Conservation (phyloP, 768 basidiomycete species). For the Auriscalpium vulgare region DNA sequence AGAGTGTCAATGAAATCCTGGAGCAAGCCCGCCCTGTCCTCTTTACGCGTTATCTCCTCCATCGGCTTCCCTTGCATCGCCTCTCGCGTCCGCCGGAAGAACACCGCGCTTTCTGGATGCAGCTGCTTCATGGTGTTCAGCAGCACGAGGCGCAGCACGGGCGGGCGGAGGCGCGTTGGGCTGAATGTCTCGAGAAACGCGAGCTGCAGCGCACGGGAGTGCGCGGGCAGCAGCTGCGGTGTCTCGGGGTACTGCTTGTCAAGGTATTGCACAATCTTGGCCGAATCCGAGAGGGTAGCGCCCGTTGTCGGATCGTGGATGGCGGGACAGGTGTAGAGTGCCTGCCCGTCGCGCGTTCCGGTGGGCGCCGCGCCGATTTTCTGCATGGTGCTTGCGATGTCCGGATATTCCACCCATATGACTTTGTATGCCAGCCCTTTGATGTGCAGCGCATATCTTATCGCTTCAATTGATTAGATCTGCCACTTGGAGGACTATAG, state of each 20-base stretch:
- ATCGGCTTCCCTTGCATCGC: not conserved
- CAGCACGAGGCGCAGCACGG: not conserved
- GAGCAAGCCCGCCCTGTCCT: not conserved
- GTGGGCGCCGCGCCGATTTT: not conserved
- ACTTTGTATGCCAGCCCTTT: not conserved
- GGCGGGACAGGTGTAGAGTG: conserved; percentile 13
- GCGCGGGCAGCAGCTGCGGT: conserved; percentile 6
- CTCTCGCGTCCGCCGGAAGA: conserved; percentile 8
- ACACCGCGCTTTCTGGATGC: conserved; percentile 3
- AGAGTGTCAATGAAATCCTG: not conserved
- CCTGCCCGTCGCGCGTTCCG: not conserved
- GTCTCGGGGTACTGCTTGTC: conserved; percentile 11
- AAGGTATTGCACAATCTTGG: conserved; percentile 11
- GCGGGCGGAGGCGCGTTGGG: no score
- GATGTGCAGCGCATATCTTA: not conserved
- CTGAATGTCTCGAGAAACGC: not conserved
- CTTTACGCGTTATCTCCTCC: not conserved
- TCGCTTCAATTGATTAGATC: not conserved
- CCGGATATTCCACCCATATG: not conserved
- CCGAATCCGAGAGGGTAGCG: conserved; percentile 12
- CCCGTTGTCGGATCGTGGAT: conserved; percentile 10
- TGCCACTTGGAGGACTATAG: not conserved
- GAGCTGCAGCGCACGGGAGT: conserved; percentile 2
- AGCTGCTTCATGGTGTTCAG: not conserved
- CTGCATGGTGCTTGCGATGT: not conserved